These are phyloP conservation scores for Metarhizium rileyi DNA, from an alignment of 2,329 filamentous ascomycete genomes.

Conservation along the genomic window DNA sequence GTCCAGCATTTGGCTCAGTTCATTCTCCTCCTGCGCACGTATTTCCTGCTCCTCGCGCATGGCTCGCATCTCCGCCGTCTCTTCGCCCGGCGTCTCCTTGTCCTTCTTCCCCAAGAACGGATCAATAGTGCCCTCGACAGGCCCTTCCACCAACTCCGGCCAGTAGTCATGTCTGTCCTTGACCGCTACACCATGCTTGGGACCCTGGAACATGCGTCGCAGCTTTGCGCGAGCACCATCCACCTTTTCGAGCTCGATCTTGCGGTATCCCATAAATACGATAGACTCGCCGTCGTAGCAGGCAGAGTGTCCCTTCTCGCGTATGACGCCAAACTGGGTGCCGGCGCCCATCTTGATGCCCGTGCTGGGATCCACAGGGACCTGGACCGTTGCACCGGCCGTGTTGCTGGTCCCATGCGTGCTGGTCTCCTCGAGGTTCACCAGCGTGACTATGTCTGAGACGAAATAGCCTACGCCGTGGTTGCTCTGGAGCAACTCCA, in stretches of 20 bases:
- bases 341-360: conserved; percentile 12
- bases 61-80: neutral
- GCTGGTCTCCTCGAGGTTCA: conserved; percentile 15
- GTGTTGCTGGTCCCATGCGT: conserved; percentile 5
- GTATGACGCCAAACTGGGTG: conserved; percentile 10
- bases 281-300: conserved; percentile 19
- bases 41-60: neutral
- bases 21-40: neutral
- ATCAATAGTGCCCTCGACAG: conserved; percentile 13
- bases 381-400: conserved; percentile 9
- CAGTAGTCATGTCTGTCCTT: conserved; percentile 17
- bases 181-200: conserved; percentile 23
- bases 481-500: conserved; percentile 15
- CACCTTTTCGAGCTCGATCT: conserved; percentile 18
- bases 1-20: neutral
- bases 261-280: conserved; percentile 19
- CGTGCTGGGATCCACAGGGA: conserved; percentile 13
- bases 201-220: conserved; percentile 34
- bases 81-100: neutral
- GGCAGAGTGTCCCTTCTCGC: conserved; percentile 14
- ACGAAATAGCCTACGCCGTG: conserved; percentile 18
- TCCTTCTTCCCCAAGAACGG: neutral
- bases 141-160: conserved; percentile 17
- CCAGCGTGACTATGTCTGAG: conserved; percentile 18
- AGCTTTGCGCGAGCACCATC: conserved; percentile 15